Percentiles rank a stretch among this genome's conserved stretches.
phyloP scores from a whole-genome alignment of 495 filamentous ascomycete species.

The Usnea hakonensis region DNA sequence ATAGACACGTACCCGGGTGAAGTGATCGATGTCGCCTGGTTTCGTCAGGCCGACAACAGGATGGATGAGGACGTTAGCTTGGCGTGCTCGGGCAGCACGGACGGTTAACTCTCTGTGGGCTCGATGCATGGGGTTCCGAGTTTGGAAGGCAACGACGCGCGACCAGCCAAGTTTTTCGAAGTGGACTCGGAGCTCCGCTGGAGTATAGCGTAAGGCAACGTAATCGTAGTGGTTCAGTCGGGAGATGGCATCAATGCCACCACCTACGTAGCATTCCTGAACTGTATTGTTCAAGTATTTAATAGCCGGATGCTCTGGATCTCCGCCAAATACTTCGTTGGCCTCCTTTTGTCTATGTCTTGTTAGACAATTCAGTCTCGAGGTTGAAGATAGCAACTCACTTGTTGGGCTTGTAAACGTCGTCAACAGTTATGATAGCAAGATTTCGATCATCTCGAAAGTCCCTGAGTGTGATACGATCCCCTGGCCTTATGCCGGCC shows the following conservation, averaged over 20 bases:
- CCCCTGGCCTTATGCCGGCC: constrained; percentile 64
- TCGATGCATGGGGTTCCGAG: constrained; percentile 95
- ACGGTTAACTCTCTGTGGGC: constrained; percentile 96
- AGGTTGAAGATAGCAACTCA: constrained; percentile 36
- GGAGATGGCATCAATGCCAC: constrained; percentile 90
- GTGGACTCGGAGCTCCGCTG: constrained; percentile 87
- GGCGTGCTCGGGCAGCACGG: constrained; percentile 85
- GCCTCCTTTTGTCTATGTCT: constrained; percentile 68
- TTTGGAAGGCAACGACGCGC: constrained; percentile 97
- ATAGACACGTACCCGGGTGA: constrained; percentile 97
- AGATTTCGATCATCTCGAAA: constrained; percentile 94
- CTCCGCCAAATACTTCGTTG: constrained; percentile 89
- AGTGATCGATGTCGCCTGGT: constrained; percentile 98
- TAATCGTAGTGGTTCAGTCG: constrained; percentile 97
- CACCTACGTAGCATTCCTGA: constrained; percentile 86
- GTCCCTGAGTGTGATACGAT: constrained; percentile 80
- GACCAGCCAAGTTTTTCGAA: constrained; percentile 99
- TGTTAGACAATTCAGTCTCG: constrained; percentile 30
- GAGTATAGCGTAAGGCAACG: constrained; percentile 90
- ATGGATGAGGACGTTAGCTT: constrained; percentile 98
- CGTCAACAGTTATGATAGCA: constrained; percentile 90
- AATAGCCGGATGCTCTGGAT: constrained; percentile 86
- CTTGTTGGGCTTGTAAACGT: constrained; percentile 97
- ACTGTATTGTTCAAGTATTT: constrained; percentile 75
- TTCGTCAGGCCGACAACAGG: constrained; percentile 97